Evolutionary conservation across 2,329 filamentous ascomycete genomes (phyloP), one percentile per base, ranked within the genome.

Genomic region (Stagonosporopsis vannaccii): DNA sequence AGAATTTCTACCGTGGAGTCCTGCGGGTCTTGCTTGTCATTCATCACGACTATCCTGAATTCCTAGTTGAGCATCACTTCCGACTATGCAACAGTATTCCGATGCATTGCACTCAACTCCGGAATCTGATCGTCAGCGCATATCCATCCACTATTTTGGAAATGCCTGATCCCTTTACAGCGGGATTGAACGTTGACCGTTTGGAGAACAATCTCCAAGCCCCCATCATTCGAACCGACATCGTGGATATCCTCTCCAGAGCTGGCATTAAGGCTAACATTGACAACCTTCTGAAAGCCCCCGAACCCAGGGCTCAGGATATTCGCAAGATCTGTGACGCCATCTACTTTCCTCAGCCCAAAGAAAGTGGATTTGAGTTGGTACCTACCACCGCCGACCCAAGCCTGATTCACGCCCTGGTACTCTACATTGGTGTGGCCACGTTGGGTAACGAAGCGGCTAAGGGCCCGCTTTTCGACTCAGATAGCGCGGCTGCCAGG

Each of bases 1-100:
- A 91, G 73, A 91, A 94, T 51, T 86, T 96, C 59, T 97, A 97
- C 75, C 88, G 91, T 58, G 92, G 89, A 8, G 86, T 90, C 1
- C 80, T 96, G 43, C 92, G 96, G 70, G 85, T 97, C 57, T 79
- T 98, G 51, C 80, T 96, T 30, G 85, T 96, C 48, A 80, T 99
- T 49, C 91, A 97, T 65, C 95, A 98, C 71, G 95, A 99, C 75
- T 98, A 92, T 76, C 90, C 94, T 0, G 92, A 97, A 53, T 99
- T 97, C 75, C 79, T 99, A 37, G 90, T 91, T 6, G 91, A 93
- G 66, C 92, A 96, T 74, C 91, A 96, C 71, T 87, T 91, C 64
- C 86, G 87, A 64, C 85, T 99, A 48, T 92, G 89, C 78, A 88
- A 90, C 66, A 87, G 86, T 69, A 89, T 98, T 55, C 91, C 93